These are phyloP conservation scores for Pseudogymnoascus sp. DNA, from an alignment of 2,329 filamentous ascomycete genomes.

Conservation along the genomic window DNA sequence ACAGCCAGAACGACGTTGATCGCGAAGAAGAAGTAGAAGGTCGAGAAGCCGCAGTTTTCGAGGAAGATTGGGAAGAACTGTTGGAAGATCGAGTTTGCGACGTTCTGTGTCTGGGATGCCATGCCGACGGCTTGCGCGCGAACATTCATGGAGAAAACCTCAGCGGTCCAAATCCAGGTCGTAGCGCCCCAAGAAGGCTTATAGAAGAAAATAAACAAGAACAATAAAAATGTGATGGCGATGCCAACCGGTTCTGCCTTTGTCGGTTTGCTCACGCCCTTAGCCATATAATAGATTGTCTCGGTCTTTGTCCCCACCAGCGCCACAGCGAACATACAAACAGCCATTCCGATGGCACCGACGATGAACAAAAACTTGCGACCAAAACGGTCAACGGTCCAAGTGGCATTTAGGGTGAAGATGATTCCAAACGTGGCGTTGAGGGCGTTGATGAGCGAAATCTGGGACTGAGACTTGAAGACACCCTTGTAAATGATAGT, in stretches of 20 bases:
- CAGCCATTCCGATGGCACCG: slow-evolving; percentile 59
- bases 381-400: slow-evolving; percentile 66
- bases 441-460: slow-evolving; percentile 66
- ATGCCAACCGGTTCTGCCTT: slow-evolving; percentile 56
- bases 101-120: slow-evolving; percentile 50
- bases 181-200: slow-evolving; percentile 65
- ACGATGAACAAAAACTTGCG: slow-evolving; percentile 62
- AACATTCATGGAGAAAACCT: slow-evolving; percentile 66
- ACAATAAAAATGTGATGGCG: slow-evolving; percentile 60
- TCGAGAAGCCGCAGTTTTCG: slow-evolving; percentile 40
- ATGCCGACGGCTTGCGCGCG: slow-evolving; percentile 63
- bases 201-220: slow-evolving; percentile 60
- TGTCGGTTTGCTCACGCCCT: slow-evolving; percentile 31
- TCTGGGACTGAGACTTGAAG: slow-evolving; percentile 49
- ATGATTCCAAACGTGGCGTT: slow-evolving; percentile 67
- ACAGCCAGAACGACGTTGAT: slow-evolving; percentile 40
- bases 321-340: slow-evolving; percentile 62
- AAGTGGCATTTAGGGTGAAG: slow-evolving; percentile 65
- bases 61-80: slow-evolving; percentile 65
- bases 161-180: slow-evolving; percentile 64
- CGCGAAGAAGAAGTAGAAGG: slow-evolving; percentile 45
- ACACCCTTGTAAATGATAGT: slow-evolving; percentile 69
- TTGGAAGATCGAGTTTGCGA: slow-evolving; percentile 60
- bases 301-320: slow-evolving; percentile 47
- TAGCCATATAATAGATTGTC: background rate